Evolutionary conservation across 1,139 yeast species (phyloP).

Genomic region (Yamadazyma blattariae): DNA sequence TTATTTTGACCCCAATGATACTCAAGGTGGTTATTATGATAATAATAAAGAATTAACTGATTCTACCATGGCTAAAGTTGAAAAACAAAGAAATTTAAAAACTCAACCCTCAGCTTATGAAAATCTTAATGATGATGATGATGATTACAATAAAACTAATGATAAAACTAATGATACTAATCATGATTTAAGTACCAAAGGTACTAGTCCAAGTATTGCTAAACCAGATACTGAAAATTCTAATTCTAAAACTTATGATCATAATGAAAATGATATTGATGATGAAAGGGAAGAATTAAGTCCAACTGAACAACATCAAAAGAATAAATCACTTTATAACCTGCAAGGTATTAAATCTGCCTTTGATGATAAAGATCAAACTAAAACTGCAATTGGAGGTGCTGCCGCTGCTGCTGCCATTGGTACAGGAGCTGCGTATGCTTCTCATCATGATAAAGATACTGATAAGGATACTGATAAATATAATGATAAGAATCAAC

Average conservation of each 20-base stretch:
- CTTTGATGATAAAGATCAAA: slow-evolving; percentile 1
- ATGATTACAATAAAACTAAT: slow-evolving; percentile 1
- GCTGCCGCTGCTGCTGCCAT: slow-evolving; percentile 9
- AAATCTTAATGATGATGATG: slow-evolving; percentile 10
- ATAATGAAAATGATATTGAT: slow-evolving; percentile 1
- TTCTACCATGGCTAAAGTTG: slow-evolving; percentile 28
- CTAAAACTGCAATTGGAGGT: slow-evolving; percentile 6
- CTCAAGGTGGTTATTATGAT: slow-evolving; percentile 29
- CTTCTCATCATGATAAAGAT: background rate
- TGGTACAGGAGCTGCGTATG: slow-evolving; percentile 8
- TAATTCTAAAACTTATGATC: slow-evolving; percentile 5
- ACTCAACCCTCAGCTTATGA: slow-evolving; percentile 29
- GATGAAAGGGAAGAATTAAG: slow-evolving; percentile 12
- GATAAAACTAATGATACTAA: slow-evolving; percentile 11
- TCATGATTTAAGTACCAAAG: no score
- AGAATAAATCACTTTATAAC: slow-evolving; percentile 32
- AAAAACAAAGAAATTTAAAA: slow-evolving; percentile 23
- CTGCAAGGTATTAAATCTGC: slow-evolving; percentile 18
- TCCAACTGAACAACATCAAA: slow-evolving; percentile 23
- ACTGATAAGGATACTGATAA: background rate
- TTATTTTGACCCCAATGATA: slow-evolving; percentile 35
- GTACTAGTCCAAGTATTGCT: no score
- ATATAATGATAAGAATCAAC: background rate
- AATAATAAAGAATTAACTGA: slow-evolving; percentile 14
- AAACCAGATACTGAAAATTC: no score